Conservation (phyloP, 2,329 filamentous ascomycete genomes). For the Delphinella strobiligena region DNA sequence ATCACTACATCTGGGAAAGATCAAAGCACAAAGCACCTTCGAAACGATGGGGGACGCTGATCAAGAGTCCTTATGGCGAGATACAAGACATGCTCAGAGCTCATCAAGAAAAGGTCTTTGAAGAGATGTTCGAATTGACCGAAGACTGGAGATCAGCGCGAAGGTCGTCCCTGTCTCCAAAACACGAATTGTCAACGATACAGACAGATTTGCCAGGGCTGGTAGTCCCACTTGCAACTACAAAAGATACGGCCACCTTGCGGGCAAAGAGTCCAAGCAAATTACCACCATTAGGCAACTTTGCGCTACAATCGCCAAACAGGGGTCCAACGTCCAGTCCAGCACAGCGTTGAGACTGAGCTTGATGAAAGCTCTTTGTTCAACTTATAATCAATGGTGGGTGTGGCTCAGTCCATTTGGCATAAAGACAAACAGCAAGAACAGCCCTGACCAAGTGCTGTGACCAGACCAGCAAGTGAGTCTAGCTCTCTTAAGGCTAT, state of each 20-base stretch:
- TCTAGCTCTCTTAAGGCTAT: too few relatives aligned
- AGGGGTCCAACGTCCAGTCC: not conserved
- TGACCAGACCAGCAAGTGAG: too few relatives aligned
- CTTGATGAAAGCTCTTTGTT: too few relatives aligned
- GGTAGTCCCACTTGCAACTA: not conserved
- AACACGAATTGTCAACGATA: not conserved
- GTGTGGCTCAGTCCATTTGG: too few relatives aligned
- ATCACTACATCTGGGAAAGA: slow-evolving; percentile 64
- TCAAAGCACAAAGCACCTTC: slow-evolving; percentile 44
- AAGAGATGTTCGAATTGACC: slow-evolving; percentile 32
- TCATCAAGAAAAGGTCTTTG: slow-evolving; percentile 39
- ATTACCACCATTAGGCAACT: not conserved
- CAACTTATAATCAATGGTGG: too few relatives aligned
- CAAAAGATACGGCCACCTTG: not conserved
- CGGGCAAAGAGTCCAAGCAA: not conserved
- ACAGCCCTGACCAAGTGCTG: too few relatives aligned
- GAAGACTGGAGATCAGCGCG: slow-evolving; percentile 19
- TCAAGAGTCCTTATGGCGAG: slow-evolving; percentile 31
- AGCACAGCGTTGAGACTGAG: not conserved
- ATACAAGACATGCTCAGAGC: slow-evolving; percentile 46
- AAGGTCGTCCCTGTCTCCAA: not conserved
- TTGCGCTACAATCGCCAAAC: not conserved
- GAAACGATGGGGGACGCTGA: slow-evolving; percentile 45
- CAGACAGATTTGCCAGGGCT: not conserved
- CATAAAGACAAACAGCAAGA: too few relatives aligned